Percentiles rank a stretch among this genome's conserved stretches.
Evolutionary conservation across 2,329 filamentous ascomycete species (phyloP).

Genomic region (Paracoccidioides brasiliensis): DNA sequence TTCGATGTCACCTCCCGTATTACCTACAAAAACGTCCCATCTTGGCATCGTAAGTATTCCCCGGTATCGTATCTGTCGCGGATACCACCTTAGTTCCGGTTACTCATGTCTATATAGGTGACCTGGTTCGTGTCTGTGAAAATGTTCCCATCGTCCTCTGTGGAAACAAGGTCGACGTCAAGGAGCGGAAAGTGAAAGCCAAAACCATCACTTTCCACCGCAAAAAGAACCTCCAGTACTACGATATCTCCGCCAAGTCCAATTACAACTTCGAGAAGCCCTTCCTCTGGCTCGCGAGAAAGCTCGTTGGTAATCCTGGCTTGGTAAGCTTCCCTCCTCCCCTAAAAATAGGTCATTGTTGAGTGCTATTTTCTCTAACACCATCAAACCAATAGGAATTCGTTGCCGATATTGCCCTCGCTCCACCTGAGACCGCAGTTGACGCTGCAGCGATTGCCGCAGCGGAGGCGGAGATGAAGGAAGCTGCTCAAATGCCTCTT

Average conservation of each 20-base stretch:
- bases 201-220: slow-evolving; percentile 99
- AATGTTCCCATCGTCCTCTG: slow-evolving; percentile 98
- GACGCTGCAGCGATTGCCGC: slow-evolving; percentile 67
- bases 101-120: slow-evolving; percentile 45
- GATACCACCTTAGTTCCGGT: too few species aligned
- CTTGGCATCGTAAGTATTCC: slow-evolving; percentile 78
- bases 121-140: slow-evolving; percentile 94
- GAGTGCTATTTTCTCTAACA: slow-evolving; percentile 13
- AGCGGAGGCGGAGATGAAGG: slow-evolving; percentile 81
- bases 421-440: slow-evolving; percentile 82
- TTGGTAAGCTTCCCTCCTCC: slow-evolving; percentile 46
- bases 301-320: slow-evolving; percentile 86
- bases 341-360: slow-evolving; percentile 1
- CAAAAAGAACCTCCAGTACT: slow-evolving; percentile 99
- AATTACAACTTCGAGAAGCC: slow-evolving; percentile 91
- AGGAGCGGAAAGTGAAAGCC: slow-evolving; percentile 99
- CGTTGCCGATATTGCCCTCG: slow-evolving; percentile 86
- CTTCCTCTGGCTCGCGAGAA: slow-evolving; percentile 99
- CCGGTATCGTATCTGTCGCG: background rate
- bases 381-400: slow-evolving; percentile 56
- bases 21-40: slow-evolving; percentile 93
- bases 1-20: slow-evolving; percentile 99
- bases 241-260: slow-evolving; percentile 97
- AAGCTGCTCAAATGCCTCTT: slow-evolving; percentile 68
- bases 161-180: slow-evolving; percentile 97